Evolutionary conservation across 805 yeast genomes (phyloP), one percentile per base, ranked within the genome.

Genomic region (Spencermartinsiella europaea): DNA sequence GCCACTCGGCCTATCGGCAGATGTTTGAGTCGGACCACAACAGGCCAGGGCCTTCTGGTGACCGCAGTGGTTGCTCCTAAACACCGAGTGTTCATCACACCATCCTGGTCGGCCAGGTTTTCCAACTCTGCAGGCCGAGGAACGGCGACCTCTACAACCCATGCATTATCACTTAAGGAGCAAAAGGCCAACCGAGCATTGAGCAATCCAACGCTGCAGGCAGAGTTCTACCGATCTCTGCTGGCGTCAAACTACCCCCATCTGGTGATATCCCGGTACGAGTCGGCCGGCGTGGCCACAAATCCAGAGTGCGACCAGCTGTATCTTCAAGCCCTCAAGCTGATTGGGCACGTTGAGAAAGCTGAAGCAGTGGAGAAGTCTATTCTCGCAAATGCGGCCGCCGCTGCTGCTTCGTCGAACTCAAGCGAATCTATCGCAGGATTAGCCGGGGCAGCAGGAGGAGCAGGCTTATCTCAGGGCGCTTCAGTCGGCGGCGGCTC

Each of bases 181-280:
- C 88, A 84, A 62, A 71, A 74, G n/a, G 99, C 99, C 36, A 93
- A 93, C 66, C 69, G 75, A 50, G 82, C 85, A 47, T 66, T 86
- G 39, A 66, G 72, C 40, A 83, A 86, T 64, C 76, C 97, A 1
- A 68, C 62, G 3, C 71, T 77, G 4, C 99, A 93, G 68, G 90
- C 95, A 1, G 82, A 79, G 46, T 91, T 93, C 59, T 93, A 93
- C 69, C 76, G 77, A 51, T 73, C 80, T 12, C 71, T 93, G 40
- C 65, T 93, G 53, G 77, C 77, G 48, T 76, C 91, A 46, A 85
- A 86, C 67, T 93, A 88, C 62, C 98, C 99, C n/a, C 95, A 89
- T 58, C 83, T 91, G 45, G 96, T 93, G 4, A 88, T 91, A n/a
- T 83, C 93, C 47, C 77, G 99, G 49, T 95, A 78, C 63, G 98